These are phyloP conservation scores for Blastobotrys elegans DNA, from an alignment of 1,139 yeast genomes.

Conservation along the genomic window DNA sequence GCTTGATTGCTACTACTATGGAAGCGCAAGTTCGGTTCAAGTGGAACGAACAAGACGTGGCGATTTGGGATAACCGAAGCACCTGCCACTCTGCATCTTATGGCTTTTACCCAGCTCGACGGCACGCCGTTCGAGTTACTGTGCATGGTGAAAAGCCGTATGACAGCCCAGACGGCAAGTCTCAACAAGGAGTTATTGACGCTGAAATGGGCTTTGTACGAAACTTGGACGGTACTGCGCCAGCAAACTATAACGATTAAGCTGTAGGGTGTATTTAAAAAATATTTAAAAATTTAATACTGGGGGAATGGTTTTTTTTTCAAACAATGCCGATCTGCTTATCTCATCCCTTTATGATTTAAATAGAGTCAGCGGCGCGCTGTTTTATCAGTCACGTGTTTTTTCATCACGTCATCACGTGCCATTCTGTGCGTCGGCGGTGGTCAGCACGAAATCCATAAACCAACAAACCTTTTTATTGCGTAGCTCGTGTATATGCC, in stretches of 20 bases:
- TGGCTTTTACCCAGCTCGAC: conserved; percentile 39
- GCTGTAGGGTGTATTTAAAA: no score
- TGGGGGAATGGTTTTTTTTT: no score
- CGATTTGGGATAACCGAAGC: conserved; percentile 70
- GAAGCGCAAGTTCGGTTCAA: conserved; percentile 54
- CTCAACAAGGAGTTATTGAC: conserved; percentile 28
- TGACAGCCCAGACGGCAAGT: conserved; percentile 27
- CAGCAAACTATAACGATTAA: conserved; percentile 30
- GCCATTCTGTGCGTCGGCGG: no score
- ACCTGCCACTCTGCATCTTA: conserved; percentile 54
- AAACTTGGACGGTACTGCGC: conserved; percentile 27
- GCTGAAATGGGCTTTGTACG: conserved; percentile 20
- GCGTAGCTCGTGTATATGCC: no score
- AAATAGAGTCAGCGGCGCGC: no score
- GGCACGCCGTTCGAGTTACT: conserved; percentile 68
- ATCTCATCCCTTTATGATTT: no score
- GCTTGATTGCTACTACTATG: conserved; percentile 47
- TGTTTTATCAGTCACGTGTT: no score
- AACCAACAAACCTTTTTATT: no score
- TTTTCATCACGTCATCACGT: no score
- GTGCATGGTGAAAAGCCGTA: conserved; percentile 49
- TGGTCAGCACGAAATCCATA: no score
- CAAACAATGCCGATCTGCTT: no score
- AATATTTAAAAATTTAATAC: no score
- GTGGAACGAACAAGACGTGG: conserved; percentile 59